Base-by-base conservation (phyloP, 169 alveolate species). In the Toxoplasma gondii region DNA sequence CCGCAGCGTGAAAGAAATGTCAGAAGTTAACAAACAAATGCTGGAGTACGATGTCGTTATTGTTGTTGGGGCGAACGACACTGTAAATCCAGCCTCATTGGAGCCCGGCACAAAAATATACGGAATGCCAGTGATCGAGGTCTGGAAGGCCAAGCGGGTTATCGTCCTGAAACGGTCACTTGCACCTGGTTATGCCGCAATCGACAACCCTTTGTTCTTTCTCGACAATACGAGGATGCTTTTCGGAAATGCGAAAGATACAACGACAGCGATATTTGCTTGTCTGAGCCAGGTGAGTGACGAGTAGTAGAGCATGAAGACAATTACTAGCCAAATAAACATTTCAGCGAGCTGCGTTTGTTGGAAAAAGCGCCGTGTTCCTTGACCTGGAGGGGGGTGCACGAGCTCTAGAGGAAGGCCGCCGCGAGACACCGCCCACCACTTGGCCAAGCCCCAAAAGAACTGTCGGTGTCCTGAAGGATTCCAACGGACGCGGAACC, bases 41-140 rank as follows among this genome's bases (percentile, higher is more conserved):
- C 64, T 74, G 34, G 94, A 96, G 38, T 97, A 96, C 94, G 99
- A 97, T 92, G 96, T 98, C 24, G 99, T 97, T 91, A 94, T 98
- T 54, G 99, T 98, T 43, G 96, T 98, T 91, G 99, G 99, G 80
- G 99, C 99, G 88, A 98, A 98, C 95, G 99, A 98, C 95, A 98
- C 97, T 94, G 99, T 98, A 81, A 98, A 98, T 95, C 98, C 99
- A 22, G 98, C 98, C 45, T 98, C 99, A n/a, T 94, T 97, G 84
- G 98, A 97, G 87, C 98, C 98, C n/a, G 94, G 97, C 78, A 96
- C 98, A 64, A 98, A 98, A 93, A 98, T 98, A 53, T 97, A 98
- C 84, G 99, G 99, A 81, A 98, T 98, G 99, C 99, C 99, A 1
- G 99, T 98, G 84, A 96, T 98, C 45, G 98, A 98, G 94, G 99